These are phyloP conservation scores for Endocalyx cinctus DNA, from an alignment of 2,329 filamentous ascomycete genomes.

Conservation along the genomic window DNA sequence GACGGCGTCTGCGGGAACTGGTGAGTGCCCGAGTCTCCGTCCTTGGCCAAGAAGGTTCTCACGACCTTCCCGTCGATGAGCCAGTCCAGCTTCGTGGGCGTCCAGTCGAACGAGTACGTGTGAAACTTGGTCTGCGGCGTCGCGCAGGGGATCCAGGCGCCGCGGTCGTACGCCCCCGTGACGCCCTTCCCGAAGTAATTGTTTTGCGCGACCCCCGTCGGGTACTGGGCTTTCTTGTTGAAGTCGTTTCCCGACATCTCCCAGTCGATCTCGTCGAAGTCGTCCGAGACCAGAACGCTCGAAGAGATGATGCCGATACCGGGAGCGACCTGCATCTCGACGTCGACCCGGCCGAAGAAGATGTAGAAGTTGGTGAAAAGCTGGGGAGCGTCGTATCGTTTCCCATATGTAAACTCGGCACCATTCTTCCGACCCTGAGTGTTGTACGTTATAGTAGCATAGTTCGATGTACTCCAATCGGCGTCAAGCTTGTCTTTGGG, in stretches of 20 bases:
- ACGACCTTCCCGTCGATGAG: conserved; percentile 13
- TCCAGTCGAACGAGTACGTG: conserved; percentile 18
- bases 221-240: conserved; percentile 9
- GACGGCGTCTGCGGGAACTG: conserved; percentile 14
- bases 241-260: conserved; percentile 18
- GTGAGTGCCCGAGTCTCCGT: conserved; percentile 8
- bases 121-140: conserved; percentile 13
- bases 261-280: conserved; percentile 18
- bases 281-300: conserved; percentile 14
- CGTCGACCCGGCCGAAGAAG: conserved; percentile 13
- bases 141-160: conserved; percentile 5
- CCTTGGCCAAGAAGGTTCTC: conserved; percentile 8
- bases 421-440: conserved; percentile 10
- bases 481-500: conserved; percentile 1
- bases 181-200: conserved; percentile 13
- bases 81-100: conserved; percentile 10
- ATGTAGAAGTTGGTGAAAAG: conserved; percentile 16
- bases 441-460: conserved; percentile 13
- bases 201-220: conserved; percentile 12
- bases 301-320: conserved; percentile 15
- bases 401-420: conserved; percentile 13
- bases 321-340: conserved; percentile 15
- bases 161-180: conserved; percentile 9
- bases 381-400: conserved; percentile 13
- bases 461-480: conserved; percentile 15